These are phyloP conservation scores for Xylaria venustula DNA, from an alignment of 495 filamentous ascomycete species.

Conservation along the genomic window DNA sequence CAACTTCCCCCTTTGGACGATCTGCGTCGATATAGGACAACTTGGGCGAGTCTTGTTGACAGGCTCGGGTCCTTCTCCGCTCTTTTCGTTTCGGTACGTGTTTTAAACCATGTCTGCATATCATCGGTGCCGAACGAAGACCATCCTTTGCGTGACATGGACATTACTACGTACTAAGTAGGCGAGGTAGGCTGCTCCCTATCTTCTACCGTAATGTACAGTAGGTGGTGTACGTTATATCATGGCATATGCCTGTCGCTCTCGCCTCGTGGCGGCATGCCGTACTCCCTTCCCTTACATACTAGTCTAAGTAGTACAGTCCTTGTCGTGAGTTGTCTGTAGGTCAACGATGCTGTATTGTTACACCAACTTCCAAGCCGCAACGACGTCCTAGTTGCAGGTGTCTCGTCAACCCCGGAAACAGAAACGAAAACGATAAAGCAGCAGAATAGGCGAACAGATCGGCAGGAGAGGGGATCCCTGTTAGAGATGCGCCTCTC, in stretches of 20 bases:
- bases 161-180: too few relatives aligned
- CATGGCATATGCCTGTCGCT: not conserved
- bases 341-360: not conserved
- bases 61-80: not conserved
- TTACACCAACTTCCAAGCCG: not conserved
- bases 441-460: not conserved
- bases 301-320: not conserved
- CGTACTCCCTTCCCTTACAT: not conserved
- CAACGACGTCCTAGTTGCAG: not conserved
- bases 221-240: not conserved
- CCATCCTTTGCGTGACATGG: not conserved
- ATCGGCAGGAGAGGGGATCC: not conserved
- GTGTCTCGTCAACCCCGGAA: not conserved
- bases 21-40: not conserved
- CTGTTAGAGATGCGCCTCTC: not conserved
- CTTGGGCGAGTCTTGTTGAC: not conserved
- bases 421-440: not conserved
- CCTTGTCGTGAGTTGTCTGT: too few relatives aligned
- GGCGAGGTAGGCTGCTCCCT: too few relatives aligned
- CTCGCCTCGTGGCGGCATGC: not conserved
- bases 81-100: not conserved
- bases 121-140: not conserved
- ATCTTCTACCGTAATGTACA: not conserved
- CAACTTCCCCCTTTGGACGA: constrained; percentile 1
- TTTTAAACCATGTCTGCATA: not conserved